A percentile compares a stretch with the other conserved stretches of the same genome.
phyloP scores from a whole-genome alignment of 495 filamentous ascomycete genomes.

The Tetracladium setigerum region DNA sequence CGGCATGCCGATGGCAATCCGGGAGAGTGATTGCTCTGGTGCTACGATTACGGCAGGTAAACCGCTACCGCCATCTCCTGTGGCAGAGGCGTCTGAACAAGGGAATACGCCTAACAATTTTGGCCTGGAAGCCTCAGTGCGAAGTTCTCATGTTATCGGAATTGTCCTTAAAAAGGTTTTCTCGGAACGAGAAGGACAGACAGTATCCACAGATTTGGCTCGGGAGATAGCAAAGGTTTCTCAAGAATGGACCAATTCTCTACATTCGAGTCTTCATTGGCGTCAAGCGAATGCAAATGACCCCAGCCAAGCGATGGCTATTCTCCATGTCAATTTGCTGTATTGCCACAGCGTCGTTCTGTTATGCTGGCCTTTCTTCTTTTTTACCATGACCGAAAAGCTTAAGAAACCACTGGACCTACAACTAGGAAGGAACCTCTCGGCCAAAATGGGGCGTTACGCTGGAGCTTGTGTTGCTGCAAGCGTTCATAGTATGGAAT shows the following conservation, averaged over 20 bases:
- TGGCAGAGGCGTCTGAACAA: constrained; percentile 26
- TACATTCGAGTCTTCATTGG: constrained; percentile 38
- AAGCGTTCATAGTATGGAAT: constrained; percentile 56
- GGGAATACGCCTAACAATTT: constrained; percentile 24
- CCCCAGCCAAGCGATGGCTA: constrained; percentile 45
- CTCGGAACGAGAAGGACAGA: constrained; percentile 41
- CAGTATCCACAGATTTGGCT: constrained; percentile 57
- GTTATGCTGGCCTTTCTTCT: constrained; percentile 57
- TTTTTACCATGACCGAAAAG: constrained; percentile 24
- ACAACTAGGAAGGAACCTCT: not conserved
- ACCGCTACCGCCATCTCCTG: constrained; percentile 21
- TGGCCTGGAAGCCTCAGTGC: constrained; percentile 46
- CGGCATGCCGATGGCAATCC: constrained; percentile 52
- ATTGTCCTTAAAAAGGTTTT: constrained; percentile 61
- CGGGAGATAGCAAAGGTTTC: constrained; percentile 55
- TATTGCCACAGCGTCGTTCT: constrained; percentile 47
- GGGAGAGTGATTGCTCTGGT: constrained; percentile 53
- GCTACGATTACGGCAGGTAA: constrained; percentile 34
- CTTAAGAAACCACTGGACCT: constrained; percentile 1
- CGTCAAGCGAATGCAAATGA: constrained; percentile 37
- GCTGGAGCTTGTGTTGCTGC: constrained; percentile 65
- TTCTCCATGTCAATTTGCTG: constrained; percentile 57
- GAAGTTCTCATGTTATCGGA: constrained; percentile 57
- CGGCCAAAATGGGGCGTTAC: constrained; percentile 47
- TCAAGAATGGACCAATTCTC: constrained; percentile 38